Conservation (phyloP, 108 stramenopile species). For the Nannochloropsis gaditana region DNA sequence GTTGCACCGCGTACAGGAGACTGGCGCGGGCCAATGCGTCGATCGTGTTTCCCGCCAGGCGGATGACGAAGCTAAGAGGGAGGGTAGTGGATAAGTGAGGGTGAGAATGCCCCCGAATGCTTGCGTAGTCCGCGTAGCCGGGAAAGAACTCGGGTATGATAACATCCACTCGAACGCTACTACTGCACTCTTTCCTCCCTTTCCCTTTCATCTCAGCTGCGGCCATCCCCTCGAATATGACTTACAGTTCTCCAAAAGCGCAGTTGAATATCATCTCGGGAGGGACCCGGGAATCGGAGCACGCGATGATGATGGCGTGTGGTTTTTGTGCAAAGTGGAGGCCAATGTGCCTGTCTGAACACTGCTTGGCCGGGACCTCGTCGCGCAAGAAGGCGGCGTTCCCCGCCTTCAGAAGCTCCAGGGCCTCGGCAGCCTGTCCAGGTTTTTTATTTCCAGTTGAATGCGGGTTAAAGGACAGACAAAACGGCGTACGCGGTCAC, state of each 20-base stretch:
- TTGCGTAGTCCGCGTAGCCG: no score
- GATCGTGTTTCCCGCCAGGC: not conserved
- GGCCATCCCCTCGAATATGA: not conserved
- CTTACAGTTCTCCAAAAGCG: constrained; percentile 17
- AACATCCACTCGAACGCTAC: not conserved
- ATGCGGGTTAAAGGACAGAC: no score
- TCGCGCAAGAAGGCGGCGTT: constrained; percentile 15
- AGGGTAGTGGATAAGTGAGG: not conserved
- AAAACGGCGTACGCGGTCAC: no score
- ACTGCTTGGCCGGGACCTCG: not conserved
- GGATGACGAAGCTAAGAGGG: not conserved
- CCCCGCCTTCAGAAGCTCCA: not conserved
- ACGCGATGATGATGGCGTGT: not conserved
- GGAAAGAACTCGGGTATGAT: no score
- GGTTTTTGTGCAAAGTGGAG: not conserved
- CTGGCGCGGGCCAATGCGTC: not conserved
- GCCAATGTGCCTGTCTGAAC: constrained; percentile 12
- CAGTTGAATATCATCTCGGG: constrained; percentile 13
- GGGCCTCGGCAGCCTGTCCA: not conserved
- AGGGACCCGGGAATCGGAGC: not conserved
- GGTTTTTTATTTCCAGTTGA: no score
- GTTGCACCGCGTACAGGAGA: constrained; percentile 8
- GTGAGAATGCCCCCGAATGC: no score
- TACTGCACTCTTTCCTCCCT: not conserved
- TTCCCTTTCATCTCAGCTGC: no score